Conservation (phyloP, 2,329 filamentous ascomycete genomes). For the Penicillium psychrosexuale region DNA sequence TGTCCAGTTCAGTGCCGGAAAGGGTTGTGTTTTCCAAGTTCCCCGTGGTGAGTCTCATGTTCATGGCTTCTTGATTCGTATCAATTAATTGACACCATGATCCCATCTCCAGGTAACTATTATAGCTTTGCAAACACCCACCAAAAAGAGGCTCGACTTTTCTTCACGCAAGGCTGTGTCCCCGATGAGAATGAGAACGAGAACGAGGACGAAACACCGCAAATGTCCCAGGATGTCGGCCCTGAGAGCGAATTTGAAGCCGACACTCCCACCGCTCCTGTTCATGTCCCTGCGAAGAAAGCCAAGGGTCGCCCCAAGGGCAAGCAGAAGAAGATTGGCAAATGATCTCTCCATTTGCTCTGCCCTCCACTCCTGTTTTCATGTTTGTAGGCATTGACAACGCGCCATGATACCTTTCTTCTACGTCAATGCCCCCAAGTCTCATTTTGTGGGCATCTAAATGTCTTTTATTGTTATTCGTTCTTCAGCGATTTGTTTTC, state of each 20-base stretch:
- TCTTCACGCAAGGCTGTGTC: conserved; percentile 88
- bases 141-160: conserved; percentile 69
- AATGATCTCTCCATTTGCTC: conserved; percentile 9
- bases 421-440: conserved; percentile 8
- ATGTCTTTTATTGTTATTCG: conserved; percentile 10
- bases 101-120: conserved; percentile 68
- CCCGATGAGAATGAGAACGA: conserved; percentile 35
- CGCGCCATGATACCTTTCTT: conserved; percentile 20
- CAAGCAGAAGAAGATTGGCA: conserved; percentile 34
- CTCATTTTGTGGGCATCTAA: background rate
- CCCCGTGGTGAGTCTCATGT: conserved; percentile 70
- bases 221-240: conserved; percentile 6
- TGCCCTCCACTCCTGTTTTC: background rate
- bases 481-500: conserved; percentile 19
- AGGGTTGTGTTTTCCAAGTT: conserved; percentile 90
- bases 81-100: background rate
- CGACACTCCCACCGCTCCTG: conserved; percentile 9
- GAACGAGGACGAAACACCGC: conserved; percentile 6
- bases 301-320: conserved; percentile 31
- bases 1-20: conserved; percentile 70
- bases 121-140: conserved; percentile 87
- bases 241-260: conserved; percentile 19
- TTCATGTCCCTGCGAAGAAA: conserved; percentile 11
- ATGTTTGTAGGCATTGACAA: conserved; percentile 11
- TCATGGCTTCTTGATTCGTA: background rate